Base-by-base conservation (phyloP, 2,329 filamentous ascomycete genomes). In the Ambrosiella cleistominuta region DNA sequence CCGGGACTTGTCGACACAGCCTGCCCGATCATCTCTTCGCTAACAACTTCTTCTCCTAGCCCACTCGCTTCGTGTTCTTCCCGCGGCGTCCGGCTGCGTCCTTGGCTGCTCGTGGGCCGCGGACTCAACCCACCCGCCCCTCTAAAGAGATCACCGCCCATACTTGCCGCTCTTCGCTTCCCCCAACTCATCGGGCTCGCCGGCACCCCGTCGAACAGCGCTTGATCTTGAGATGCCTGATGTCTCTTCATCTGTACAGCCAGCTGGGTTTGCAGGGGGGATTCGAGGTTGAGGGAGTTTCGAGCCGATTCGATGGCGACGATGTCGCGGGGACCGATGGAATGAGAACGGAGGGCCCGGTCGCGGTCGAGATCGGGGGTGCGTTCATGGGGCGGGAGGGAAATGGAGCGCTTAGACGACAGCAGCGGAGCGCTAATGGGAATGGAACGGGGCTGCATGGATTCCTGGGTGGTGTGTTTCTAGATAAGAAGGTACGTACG, bases 331-430 rank as follows among this genome's bases (percentile, higher is more conserved):
- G 75, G 74, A 1, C 78, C 76, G 45, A 81, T 70, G 1, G 80
- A 82, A 65, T 83, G 80, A 11, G 80, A 83, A 50, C 79, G 73
- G 42, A 83, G 65, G 1, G 80, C 80, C 49, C 76, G 73, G 61
- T 81, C 78, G 61, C 75, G 80, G 63, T 83, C 80, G 51, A 75
- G 79, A 61, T 81, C 78, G 27, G 27, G 27, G 27, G 27, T 27
- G 61, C 75, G 79, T 63, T 84, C 80, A 45, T 76, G 79, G 55
- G 82, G 73, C 7, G 80, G 80, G 38, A 82, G 64, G 4, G 81
- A 82, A 3, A 73, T 72, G 7, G 80, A 79, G 58, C 79, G 75
- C 64, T 81, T 78, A 1, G 52, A 38, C 7, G 39, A 42, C 7
- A 38, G 52, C 40, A 42, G 12, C 5, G 52, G 52, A 5, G 11